Base-by-base conservation (phyloP, 208 protist genomes). In the Entamoeba nuttalli region DNA sequence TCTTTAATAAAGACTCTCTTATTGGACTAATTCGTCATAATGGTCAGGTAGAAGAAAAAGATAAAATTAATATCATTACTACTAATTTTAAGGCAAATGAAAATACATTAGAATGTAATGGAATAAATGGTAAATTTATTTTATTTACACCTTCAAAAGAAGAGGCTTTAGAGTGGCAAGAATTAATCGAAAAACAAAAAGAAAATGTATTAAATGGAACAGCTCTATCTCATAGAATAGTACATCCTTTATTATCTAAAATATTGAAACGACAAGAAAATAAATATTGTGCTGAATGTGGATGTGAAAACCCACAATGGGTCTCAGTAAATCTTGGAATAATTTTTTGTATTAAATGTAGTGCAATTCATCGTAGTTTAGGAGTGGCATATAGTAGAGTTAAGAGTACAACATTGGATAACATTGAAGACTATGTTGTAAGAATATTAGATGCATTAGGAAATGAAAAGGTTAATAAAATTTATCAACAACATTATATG, bases 341-440 rank as follows among this genome's bases (percentile, higher is more conserved):
- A 35, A 55, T 97, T n/a, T 94, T 98, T 51, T 98, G 97, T 84
- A 98, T 97, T 21, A 84, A 95, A 15, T 98, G 97, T 51, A 96
- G 84, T 48, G 97, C 96, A 44, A 95, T 97, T 1, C 97, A 98
- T 57, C 69, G 97, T 15, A 69, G 51, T 69, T 41, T 98, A 0
- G 97, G 97, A 15, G 95, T 95, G 11, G 96, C 97, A 71, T 95
- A 97, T 1, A 96, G 95, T 69, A 96, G 97, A 19, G 97, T 99
- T 21, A 98, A 98, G 94, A 98, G 97, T 25, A 97, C 97, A 2
- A 98, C 96, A 95, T 98, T 99, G 96, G 98, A 99, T 95, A 96
- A 96, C 44, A 84, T 84, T 30, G 62, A 84, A n/a, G 62, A 84
- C 4, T 84, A 84, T 84, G 62, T 84, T 25, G 30, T 84, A 11